These are phyloP conservation scores for Taxawa tesnikishii DNA, from an alignment of 2,329 filamentous ascomycete genomes.

Conservation along the genomic window DNA sequence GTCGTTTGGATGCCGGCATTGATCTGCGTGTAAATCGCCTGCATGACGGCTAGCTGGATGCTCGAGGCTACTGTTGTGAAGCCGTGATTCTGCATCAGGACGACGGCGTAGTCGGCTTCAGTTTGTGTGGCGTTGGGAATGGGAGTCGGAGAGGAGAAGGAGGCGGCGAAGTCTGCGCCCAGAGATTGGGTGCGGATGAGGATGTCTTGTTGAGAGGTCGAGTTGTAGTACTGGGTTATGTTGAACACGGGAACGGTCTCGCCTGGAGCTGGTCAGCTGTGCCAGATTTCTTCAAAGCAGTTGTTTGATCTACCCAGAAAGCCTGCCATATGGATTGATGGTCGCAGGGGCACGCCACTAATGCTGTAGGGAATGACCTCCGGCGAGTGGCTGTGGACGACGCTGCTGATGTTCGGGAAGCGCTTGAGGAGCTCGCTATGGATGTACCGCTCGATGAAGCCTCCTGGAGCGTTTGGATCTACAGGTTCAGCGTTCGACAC, in stretches of 20 bases:
- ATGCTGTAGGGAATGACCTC: constrained; percentile 31
- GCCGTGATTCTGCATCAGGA: constrained; percentile 35
- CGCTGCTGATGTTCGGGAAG: constrained; percentile 24
- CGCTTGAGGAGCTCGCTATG: constrained; percentile 35
- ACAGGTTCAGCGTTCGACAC: constrained; percentile 30
- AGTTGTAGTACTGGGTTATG: constrained; percentile 10
- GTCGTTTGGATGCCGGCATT: constrained; percentile 31
- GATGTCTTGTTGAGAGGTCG: constrained; percentile 12
- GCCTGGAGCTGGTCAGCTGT: neutral
- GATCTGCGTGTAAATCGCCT: constrained; percentile 30
- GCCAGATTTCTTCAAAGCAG: neutral
- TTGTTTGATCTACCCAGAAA: constrained; percentile 25
- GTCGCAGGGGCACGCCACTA: constrained; percentile 25
- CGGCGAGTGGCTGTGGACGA: constrained; percentile 34
- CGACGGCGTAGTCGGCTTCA: constrained; percentile 19
- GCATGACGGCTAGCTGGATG: constrained; percentile 28
- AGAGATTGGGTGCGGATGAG: constrained; percentile 12
- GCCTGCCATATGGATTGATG: constrained; percentile 31
- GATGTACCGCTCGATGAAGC: constrained; percentile 34
- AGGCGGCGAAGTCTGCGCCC: constrained; percentile 11
- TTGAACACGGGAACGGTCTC: constrained; percentile 12
- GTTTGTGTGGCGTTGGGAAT: neutral
- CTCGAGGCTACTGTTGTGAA: constrained; percentile 26
- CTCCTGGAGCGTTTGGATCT: constrained; percentile 23
- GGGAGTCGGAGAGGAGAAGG: constrained; percentile 9